These are phyloP conservation scores for Stylosanthes scabra DNA, from an alignment of 331 rosid species.

Conservation along the genomic window DNA sequence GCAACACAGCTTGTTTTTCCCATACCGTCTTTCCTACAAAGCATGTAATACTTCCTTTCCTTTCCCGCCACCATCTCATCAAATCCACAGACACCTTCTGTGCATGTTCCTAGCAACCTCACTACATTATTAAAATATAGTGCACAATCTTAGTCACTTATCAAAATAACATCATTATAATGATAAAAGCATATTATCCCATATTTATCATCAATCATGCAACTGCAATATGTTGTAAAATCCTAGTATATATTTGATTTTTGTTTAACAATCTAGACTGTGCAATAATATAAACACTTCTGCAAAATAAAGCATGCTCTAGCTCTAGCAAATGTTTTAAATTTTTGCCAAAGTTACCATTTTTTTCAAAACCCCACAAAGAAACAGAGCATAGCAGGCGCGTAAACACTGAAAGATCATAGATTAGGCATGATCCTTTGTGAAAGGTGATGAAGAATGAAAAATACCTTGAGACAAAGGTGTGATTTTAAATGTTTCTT, in stretches of 20 bases:
- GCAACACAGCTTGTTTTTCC: no score
- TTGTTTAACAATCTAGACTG: no score
- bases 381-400: no score
- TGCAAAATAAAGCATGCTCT: no score
- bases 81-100: slow-evolving; percentile 71
- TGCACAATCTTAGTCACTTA: not conserved
- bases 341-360: no score
- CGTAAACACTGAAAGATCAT: not conserved
- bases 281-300: no score
- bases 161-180: not conserved
- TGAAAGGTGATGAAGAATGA: not conserved
- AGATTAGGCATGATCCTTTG: not conserved
- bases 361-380: no score
- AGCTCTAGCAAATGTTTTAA: no score
- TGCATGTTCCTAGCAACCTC: slow-evolving; percentile 66
- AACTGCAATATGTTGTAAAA: not conserved
- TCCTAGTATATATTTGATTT: no score
- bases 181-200: not conserved
- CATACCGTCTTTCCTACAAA: slow-evolving; percentile 93
- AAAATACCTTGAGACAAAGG: slow-evolving; percentile 31
- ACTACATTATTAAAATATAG: slow-evolving; percentile 46
- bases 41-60: slow-evolving; percentile 75
- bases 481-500: slow-evolving; percentile 16
- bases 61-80: slow-evolving; percentile 76
- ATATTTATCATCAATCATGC: not conserved